Base-by-base conservation (phyloP, 1,284 basidiomycete species). In the Ceratobasidium sp. region DNA sequence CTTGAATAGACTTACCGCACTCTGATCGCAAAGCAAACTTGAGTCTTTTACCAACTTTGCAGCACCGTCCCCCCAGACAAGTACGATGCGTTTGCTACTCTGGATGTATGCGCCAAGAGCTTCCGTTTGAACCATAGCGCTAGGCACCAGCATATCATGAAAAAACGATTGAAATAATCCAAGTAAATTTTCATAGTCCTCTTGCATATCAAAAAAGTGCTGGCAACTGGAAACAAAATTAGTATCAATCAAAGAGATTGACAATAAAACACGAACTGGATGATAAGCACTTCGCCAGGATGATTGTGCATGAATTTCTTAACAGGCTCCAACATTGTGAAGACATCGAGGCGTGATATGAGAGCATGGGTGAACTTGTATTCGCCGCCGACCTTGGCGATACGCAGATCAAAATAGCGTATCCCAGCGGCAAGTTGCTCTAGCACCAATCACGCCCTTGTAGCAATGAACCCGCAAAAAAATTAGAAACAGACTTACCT, bases 361-460 rank as follows among this genome's bases (percentile, higher is more conserved):
- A 52, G 49, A 3, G 49, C 49, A 52, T 52, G 49, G 3, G 49
- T 52, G 22, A 52, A 52, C 49, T 52, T 52, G 49, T 25, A 52
- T 29, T 12, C 13, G 6, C 49, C 49, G 27, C 29, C 29, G n/a
- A 52, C 29, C 3, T 52, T 52, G 15, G 49, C 49, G 27, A 52
- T 52, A 29, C 49, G 49, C 7, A 52, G 29, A 17, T 52, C 49
- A 27, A 52, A 52, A 52, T 52, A 52, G 49, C 49, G 49, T 25
- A 52, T 29, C 13, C 49, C 49, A 10, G 49, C 49, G 5, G 6
- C 20, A 15, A 52, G 25, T 52, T 52, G 49, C 3, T 52, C 49
- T 40, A 17, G 8, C 38, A 17, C 8, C 38, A 8, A 40, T 8
- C 17, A 7, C 38, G 38, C n/a, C n/a, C n/a, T n/a, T 17, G 7